Evolutionary conservation across 345 rosid genomes (phyloP), one percentile per base, ranked within the genome.

Genomic region (Eucalyptus fibrosa): DNA sequence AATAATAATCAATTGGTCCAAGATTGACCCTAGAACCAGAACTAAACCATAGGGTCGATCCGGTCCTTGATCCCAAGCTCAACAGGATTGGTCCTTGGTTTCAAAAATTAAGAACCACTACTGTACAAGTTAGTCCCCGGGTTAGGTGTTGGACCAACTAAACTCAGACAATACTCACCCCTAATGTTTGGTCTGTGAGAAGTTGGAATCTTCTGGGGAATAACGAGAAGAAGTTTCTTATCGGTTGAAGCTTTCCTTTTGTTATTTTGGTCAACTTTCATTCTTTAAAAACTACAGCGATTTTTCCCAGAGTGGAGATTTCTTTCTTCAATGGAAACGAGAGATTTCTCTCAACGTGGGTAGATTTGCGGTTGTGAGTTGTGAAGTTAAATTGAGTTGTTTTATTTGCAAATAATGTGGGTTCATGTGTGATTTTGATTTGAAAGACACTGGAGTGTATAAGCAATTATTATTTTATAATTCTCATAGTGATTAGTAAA

Each of bases 1-100:
- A n/a, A n/a, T n/a, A 50, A 50, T 49, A 49, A 49, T 49, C 16
- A 49, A 49, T 49, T 49, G 6, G 50, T 49, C 16, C 50, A 49
- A 49, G 50, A 49, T 49, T 49, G 5, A 49, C 50, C 2, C 2
- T 49, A 49, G 16, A 49, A 49, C 50, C 50, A 49, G 2, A 49
- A 49, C 2, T 1, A 4, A 49, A 4, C 50, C 16, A 49, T 49
- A 49, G 16, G 16, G 50, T 49, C 6, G 6, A 16, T 49, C 50
- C 50, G 2, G 0, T 49, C 50, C 50, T 49, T 49, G 15, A 49
- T 49, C 50, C 50, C 50, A 49, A 49, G 5, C 50, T 49, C 16
- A 49, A 49, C 15, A 49, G 1, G 16, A 49, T 49, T 6, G 0
- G 50, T 49, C 15, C 0, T 13, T 49, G 2, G 50, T 49, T 2